A percentile compares a stretch with the other conserved stretches of the same genome.
Conservation (phyloP, 1,284 basidiomycete genomes). For the Spongiforma sp. region DNA sequence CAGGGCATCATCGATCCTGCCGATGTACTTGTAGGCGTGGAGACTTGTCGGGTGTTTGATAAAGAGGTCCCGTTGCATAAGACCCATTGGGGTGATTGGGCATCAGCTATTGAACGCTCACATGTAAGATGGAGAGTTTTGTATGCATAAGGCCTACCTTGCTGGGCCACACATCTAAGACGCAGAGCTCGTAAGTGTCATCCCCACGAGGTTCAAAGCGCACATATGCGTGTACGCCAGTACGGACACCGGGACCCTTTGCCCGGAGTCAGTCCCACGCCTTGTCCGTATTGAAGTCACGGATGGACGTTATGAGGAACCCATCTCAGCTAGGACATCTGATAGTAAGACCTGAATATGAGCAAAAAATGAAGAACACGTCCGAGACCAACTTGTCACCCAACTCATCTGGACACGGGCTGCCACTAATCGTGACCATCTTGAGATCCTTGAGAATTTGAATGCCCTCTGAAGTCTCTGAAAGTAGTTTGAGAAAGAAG, state of each 20-base stretch:
- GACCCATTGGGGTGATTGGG: conserved; percentile 59
- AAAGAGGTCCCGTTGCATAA: conserved; percentile 66
- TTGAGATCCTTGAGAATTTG: conserved; percentile 54
- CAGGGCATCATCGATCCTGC: conserved; percentile 64
- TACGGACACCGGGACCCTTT: conserved; percentile 30
- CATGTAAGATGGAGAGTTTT: background rate
- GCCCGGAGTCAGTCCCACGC: conserved; percentile 63
- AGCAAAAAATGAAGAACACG: conserved; percentile 15
- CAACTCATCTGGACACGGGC: conserved; percentile 52
- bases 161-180: conserved; percentile 60
- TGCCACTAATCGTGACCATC: conserved; percentile 55
- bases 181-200: conserved; percentile 56
- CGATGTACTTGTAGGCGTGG: conserved; percentile 58
- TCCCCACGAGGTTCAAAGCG: conserved; percentile 50
- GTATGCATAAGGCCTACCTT: conserved; percentile 40
- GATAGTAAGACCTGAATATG: background rate
- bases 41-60: conserved; percentile 48
- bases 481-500: conserved; percentile 48
- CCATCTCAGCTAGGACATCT: conserved; percentile 33
- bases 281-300: conserved; percentile 57
- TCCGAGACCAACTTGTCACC: conserved; percentile 57
- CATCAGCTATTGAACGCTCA: background rate
- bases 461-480: conserved; percentile 54
- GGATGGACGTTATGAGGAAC: conserved; percentile 54
- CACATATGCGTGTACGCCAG: conserved; percentile 43